These are phyloP conservation scores for Cruciata laevipes DNA, from an alignment of 257 asterid species.

Conservation along the genomic window DNA sequence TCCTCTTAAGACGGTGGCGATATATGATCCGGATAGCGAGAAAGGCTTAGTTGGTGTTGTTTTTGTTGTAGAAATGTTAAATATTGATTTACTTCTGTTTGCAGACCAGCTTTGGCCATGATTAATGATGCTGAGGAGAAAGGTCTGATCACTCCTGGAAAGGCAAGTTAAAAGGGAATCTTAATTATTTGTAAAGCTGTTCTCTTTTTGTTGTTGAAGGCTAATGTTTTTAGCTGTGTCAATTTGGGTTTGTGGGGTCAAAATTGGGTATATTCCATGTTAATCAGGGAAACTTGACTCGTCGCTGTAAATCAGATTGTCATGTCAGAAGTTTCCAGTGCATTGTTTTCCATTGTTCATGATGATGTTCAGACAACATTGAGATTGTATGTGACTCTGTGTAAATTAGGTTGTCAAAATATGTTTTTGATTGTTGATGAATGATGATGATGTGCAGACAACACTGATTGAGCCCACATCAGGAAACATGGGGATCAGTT, in stretches of 20 bases:
- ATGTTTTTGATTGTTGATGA: not conserved
- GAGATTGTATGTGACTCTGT: too few species aligned
- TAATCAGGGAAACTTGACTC: too few species aligned
- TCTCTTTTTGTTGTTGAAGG: not conserved
- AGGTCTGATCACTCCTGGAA: slow-evolving; percentile 81
- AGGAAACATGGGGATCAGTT: slow-evolving; percentile 96
- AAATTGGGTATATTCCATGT: not conserved
- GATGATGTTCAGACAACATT: too few species aligned
- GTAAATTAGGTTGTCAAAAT: not conserved
- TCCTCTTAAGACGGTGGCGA: not conserved
- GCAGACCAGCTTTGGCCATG: slow-evolving; percentile 90
- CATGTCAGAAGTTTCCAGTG: too few species aligned
- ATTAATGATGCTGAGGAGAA: slow-evolving; percentile 76
- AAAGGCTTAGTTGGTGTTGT: not conserved
- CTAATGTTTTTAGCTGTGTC: too few species aligned
- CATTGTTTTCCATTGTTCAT: too few species aligned
- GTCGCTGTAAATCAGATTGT: not conserved
- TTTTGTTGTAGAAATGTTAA: not conserved
- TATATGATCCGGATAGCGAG: not conserved
- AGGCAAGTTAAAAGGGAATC: slow-evolving; percentile 32
- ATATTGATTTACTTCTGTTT: not conserved
- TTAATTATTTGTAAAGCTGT: not conserved
- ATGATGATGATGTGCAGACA: slow-evolving; percentile 34
- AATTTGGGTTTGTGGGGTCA: not conserved
- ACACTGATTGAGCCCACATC: slow-evolving; percentile 95